Base-by-base conservation (phyloP, 495 filamentous ascomycete genomes). In the Articulospora tetracladia region DNA sequence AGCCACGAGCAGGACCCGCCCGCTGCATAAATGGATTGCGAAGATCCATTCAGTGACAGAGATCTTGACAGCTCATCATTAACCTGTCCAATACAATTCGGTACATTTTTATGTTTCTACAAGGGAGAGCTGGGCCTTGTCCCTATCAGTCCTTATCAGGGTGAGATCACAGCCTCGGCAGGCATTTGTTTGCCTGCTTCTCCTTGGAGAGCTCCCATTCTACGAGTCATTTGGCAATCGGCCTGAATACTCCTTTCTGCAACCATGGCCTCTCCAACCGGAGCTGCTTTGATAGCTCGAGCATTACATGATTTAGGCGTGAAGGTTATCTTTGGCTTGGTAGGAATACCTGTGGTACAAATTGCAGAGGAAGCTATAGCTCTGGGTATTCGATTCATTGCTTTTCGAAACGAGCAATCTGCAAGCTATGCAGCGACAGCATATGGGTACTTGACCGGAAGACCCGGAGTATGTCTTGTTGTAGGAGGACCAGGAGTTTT, bases 401-500 rank as follows among this genome's bases (percentile, higher is more conserved):
- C 75, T 32, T 87, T 88, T 65, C 71, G 85, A 17, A 88, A 88
- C 57, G 85, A 88, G 59, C 85, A 88, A 68, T 79, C 85, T 12
- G 83, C 83, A 22, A 77, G 77, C 58, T 86, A 87, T 74, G 83
- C 84, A 2, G 84, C 84, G 2, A 81, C 77, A 57, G 82, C 80
- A 1, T 86, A 88, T 76, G 85, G 84, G 23, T 87, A 85, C 61
- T 73, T 88, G 65, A 85, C 83, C 1, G 85, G 84, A 11, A 77
- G 67, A 44, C 83, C 83, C 4, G 85, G 84, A 0, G 79, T 87
- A 8, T 86, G 81, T 68, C 72, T 87, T 22, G 83, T 85, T 11
- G 85, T 88, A 8, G 85, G 85, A 36, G 85, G 85, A 20, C 85
- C 85, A 1, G 85, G 83, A 25, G 82, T 87, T 11, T 67, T 86